Base-by-base conservation (phyloP, 2,329 filamentous ascomycete species). In the Aspergillus pseudoglaucus region DNA sequence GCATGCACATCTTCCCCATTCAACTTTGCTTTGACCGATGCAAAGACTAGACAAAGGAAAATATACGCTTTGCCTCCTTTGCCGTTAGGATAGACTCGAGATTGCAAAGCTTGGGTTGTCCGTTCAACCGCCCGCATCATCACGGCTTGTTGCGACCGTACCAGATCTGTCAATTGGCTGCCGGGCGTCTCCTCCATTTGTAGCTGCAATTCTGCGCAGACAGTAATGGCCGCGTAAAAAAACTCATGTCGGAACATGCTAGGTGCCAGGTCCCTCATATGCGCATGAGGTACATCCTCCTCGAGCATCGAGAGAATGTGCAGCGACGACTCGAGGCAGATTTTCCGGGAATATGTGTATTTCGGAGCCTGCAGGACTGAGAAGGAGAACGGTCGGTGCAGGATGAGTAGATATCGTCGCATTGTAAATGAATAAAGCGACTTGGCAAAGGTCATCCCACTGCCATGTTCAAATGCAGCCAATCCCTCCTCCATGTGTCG, bases 401-500 rank as follows among this genome's bases (percentile, higher is more conserved):
- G 64, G 1, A 73, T 69, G 12, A 83, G 70, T 2, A 82, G 55
- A 55, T 80, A 82, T 12, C 80, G 76, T 4, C 76, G 75, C 3
- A 78, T 66, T 0, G 78, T 64, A 37, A 76, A 74, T 43, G 80
- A 73, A 22, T 79, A 61, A 4, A 81, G 57, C 2, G 62, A 65
- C 37, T 58, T 57, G 4, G 62, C 57, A 18, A 67, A 67, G 15
- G 56, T 53, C 38, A 58, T 48, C 14, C 50, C 54, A n/a, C 49
- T 39, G 37, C 53, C 47, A 14, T 59, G 56, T 2, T 60, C 53
- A n/a, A 66, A 64, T 4, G 58, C 49, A 20, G 23, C 54, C 49
- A 46, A 53, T 40, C 47, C 53, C 18, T 57, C 49, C 49, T 64
- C 57, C 45, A 61, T 48, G 6, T 50, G 52, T 7, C 51, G 56